Conservation (phyloP, 139 green algal species). For the Chlorella sp. region DNA sequence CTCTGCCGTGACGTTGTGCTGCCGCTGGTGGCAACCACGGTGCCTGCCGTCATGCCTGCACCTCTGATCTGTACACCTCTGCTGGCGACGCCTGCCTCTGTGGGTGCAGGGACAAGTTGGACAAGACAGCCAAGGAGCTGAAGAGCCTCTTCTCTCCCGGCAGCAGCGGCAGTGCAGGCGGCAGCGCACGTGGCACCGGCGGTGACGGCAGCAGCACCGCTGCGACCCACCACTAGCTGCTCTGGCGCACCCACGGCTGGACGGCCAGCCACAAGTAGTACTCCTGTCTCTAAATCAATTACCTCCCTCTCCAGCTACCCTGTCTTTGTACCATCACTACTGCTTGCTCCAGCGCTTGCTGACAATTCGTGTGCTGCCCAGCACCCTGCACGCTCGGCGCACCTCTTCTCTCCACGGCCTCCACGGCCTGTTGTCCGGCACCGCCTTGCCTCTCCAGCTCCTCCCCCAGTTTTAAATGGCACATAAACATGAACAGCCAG, state of each 20-base stretch:
- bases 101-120: constrained; percentile 26
- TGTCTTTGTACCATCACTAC: too few species aligned
- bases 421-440: too few species aligned
- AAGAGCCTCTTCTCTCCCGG: constrained; percentile 40
- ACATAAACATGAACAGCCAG: too few species aligned
- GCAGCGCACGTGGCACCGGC: background rate
- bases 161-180: background rate
- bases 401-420: too few species aligned
- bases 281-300: too few species aligned
- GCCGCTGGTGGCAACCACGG: too few species aligned
- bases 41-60: background rate
- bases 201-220: background rate
- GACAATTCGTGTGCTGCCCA: too few species aligned
- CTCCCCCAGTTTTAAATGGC: too few species aligned
- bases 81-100: background rate
- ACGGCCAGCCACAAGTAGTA: background rate
- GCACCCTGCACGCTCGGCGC: too few species aligned
- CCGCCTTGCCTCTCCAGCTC: too few species aligned
- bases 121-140: constrained; percentile 29
- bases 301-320: too few species aligned
- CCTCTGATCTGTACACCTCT: background rate
- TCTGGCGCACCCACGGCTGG: background rate
- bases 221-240: background rate
- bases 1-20: background rate
- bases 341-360: too few species aligned